Conservation (phyloP, 371 early-diverging fungal species). For the Apophysomyces ossiformis region DNA sequence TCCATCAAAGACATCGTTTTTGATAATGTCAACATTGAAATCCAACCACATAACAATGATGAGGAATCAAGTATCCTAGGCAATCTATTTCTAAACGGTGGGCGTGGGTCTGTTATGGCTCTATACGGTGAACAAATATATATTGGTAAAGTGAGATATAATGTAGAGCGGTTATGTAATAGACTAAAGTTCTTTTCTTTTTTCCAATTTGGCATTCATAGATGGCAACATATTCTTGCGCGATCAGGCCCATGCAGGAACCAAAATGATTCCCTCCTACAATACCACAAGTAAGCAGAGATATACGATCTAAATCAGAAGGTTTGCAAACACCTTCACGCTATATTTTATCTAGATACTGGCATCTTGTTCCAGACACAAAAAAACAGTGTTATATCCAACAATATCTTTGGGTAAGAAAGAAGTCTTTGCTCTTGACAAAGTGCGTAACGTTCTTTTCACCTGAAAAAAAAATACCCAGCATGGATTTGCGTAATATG, state of each 20-base stretch:
- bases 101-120: conserved; percentile 36
- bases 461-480: conserved; percentile 4
- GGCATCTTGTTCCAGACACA: conserved; percentile 42
- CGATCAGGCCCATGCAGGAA: conserved; percentile 34
- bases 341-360: conserved; percentile 25
- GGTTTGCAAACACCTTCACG: neutral
- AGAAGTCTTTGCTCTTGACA: neutral
- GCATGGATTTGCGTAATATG: conserved; percentile 45
- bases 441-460: neutral
- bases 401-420: conserved; percentile 50
- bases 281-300: conserved; percentile 37
- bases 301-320: neutral
- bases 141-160: conserved; percentile 31
- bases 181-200: neutral
- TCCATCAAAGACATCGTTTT: conserved; percentile 45
- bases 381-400: conserved; percentile 42
- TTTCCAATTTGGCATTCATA: conserved; percentile 8
- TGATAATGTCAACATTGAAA: conserved; percentile 44
- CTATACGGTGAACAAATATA: conserved; percentile 30
- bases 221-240: conserved; percentile 51
- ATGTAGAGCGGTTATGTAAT: neutral
- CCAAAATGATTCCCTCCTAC: conserved; percentile 25
- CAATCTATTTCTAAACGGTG: conserved; percentile 46
- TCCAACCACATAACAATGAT: conserved; percentile 30
- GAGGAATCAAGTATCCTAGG: conserved; percentile 37